These are phyloP conservation scores for Glomus cerebriforme DNA, from an alignment of 192 early-diverging fungal species.

Conservation along the genomic window DNA sequence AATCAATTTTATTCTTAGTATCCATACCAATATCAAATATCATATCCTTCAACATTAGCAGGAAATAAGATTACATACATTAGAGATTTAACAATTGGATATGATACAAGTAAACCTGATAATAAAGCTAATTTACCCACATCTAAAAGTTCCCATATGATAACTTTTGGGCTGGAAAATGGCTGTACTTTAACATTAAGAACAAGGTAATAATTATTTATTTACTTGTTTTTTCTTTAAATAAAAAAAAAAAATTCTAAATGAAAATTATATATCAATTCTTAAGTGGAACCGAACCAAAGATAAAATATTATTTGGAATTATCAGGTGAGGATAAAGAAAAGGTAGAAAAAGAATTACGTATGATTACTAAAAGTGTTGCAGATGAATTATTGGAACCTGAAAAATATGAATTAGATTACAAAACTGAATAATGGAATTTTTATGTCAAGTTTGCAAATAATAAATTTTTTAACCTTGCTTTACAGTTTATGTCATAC, in stretches of 20 bases:
- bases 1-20: conserved; percentile 24
- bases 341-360: conserved; percentile 52
- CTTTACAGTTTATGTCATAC: too few species aligned
- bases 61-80: conserved; percentile 67
- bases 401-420: conserved; percentile 51
- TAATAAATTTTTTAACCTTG: too few species aligned
- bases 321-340: conserved; percentile 53
- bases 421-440: conserved; percentile 24
- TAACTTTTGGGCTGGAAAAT: conserved; percentile 81
- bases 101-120: conserved; percentile 71
- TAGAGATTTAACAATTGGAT: conserved; percentile 88
- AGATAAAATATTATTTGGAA: conserved; percentile 86
- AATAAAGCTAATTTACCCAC: conserved; percentile 70
- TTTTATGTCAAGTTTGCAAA: too few species aligned
- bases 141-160: conserved; percentile 82
- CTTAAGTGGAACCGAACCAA: conserved; percentile 85
- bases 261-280: conserved; percentile 10
- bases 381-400: conserved; percentile 53
- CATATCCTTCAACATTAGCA: conserved; percentile 74
- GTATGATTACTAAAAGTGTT: conserved; percentile 54
- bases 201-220: conserved; percentile 43
- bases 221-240: conserved; percentile 35
- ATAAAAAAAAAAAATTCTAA: too few species aligned
- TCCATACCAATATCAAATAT: conserved; percentile 49
- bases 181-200: conserved; percentile 67